Percentiles rank a stretch among this genome's conserved stretches.
Evolutionary conservation across 2,329 filamentous ascomycete species (phyloP).

Genomic region (Xylaria hypoxylon): DNA sequence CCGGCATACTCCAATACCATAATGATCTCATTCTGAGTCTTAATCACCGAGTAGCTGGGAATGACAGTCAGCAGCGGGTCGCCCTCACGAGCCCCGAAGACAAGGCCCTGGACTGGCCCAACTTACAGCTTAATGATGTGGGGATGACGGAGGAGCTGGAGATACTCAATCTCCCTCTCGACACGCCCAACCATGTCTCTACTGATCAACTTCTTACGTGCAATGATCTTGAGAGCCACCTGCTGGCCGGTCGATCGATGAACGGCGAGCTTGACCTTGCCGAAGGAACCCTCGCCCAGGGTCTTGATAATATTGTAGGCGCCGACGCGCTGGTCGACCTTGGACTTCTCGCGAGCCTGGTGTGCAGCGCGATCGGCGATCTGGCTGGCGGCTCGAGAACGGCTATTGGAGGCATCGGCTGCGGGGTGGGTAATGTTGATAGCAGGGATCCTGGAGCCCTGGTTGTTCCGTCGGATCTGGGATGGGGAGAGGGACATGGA

Average conservation of each 20-base stretch:
- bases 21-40: slow-evolving; percentile 92
- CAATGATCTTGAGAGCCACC: slow-evolving; percentile 98
- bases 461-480: slow-evolving; percentile 67
- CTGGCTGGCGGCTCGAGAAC: slow-evolving; percentile 41
- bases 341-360: slow-evolving; percentile 60
- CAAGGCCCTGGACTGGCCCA: neutral
- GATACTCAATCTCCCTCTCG: slow-evolving; percentile 97
- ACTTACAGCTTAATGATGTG: slow-evolving; percentile 98
- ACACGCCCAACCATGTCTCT: slow-evolving; percentile 98
- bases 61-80: slow-evolving; percentile 44
- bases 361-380: slow-evolving; percentile 48
- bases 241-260: slow-evolving; percentile 93
- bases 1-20: slow-evolving; percentile 99
- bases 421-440: slow-evolving; percentile 52
- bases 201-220: slow-evolving; percentile 93
- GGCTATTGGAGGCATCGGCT: slow-evolving; percentile 50
- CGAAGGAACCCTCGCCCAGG: slow-evolving; percentile 95
- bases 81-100: neutral
- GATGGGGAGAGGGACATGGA: slow-evolving; percentile 79
- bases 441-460: slow-evolving; percentile 51
- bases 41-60: slow-evolving; percentile 91
- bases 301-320: slow-evolving; percentile 93
- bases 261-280: slow-evolving; percentile 96
- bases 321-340: slow-evolving; percentile 85
- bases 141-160: slow-evolving; percentile 93